Evolutionary conservation across 805 yeast species (phyloP).

Genomic region (Candida pseudofarinosa): DNA sequence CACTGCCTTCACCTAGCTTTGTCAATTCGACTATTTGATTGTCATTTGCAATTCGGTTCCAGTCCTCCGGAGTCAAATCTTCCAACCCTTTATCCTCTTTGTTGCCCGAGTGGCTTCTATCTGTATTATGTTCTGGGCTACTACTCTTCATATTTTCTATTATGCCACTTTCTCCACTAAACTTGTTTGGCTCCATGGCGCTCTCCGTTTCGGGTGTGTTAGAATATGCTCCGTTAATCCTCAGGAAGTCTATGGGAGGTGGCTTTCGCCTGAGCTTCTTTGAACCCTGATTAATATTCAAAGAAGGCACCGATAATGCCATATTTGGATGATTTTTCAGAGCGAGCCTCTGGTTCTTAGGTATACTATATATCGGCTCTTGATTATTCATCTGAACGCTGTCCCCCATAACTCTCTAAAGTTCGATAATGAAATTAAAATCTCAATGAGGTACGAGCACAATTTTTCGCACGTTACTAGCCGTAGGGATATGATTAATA

Average conservation of each 20-base stretch:
- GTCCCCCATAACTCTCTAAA: not conserved
- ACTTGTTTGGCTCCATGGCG: not conserved
- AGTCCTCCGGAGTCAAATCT: conserved; percentile 66
- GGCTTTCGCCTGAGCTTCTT: conserved; percentile 30
- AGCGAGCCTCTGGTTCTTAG: conserved; percentile 20
- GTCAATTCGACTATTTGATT: conserved; percentile 65
- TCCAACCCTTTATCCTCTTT: conserved; percentile 22
- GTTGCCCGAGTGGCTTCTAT: not conserved
- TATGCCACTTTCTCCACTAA: conserved; percentile 5
- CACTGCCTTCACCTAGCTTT: conserved; percentile 88
- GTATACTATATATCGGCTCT: conserved; percentile 32
- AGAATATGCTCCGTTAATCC: conserved; percentile 23
- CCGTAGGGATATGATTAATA: too few relatives aligned
- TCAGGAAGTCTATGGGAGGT: conserved; percentile 40
- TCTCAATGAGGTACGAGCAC: not conserved
- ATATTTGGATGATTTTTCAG: conserved; percentile 13
- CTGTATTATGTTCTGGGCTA: not conserved
- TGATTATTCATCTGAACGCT: conserved; percentile 10
- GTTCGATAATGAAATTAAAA: not conserved
- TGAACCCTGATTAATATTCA: conserved; percentile 2
- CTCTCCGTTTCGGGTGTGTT: conserved; percentile 7
- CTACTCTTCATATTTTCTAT: conserved; percentile 2
- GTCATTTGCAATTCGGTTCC: conserved; percentile 59
- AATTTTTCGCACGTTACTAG: not conserved
- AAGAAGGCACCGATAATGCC: conserved; percentile 26